Conservation (phyloP, 306 rosid species). For the Sesbania bispinosa region DNA sequence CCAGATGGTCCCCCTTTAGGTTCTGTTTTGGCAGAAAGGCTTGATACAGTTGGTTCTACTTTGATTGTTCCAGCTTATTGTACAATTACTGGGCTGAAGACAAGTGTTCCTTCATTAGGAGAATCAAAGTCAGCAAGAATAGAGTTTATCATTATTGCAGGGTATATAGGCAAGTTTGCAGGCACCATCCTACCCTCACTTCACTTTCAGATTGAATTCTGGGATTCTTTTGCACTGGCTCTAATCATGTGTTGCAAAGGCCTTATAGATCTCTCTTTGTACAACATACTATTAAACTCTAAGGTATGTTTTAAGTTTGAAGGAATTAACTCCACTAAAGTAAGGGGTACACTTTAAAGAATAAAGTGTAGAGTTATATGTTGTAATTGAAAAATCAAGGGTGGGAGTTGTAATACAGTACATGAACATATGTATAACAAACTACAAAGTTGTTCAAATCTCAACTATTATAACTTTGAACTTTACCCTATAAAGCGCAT, state of each 20-base stretch:
- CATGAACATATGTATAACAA: no score
- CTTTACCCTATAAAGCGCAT: no score
- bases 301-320: not conserved
- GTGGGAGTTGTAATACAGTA: no score
- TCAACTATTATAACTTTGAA: no score
- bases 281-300: not conserved
- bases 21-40: constrained; percentile 13
- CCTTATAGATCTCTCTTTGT: not conserved
- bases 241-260: constrained; percentile 40
- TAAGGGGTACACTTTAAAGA: no score
- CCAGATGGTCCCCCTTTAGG: constrained; percentile 35
- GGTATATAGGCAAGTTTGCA: constrained; percentile 7
- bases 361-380: no score
- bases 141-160: not conserved
- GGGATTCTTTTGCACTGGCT: constrained; percentile 29
- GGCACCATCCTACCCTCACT: constrained; percentile 30
- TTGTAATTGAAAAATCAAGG: no score
- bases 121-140: not conserved
- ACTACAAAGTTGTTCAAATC: no score
- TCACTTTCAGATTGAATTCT: constrained; percentile 11
- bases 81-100: constrained; percentile 18
- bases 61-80: constrained; percentile 26
- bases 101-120: not conserved
- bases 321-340: not conserved
- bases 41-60: constrained; percentile 26